These are phyloP conservation scores for Microthlaspi erraticum DNA, from an alignment of 345 rosid genomes.

Conservation along the genomic window DNA sequence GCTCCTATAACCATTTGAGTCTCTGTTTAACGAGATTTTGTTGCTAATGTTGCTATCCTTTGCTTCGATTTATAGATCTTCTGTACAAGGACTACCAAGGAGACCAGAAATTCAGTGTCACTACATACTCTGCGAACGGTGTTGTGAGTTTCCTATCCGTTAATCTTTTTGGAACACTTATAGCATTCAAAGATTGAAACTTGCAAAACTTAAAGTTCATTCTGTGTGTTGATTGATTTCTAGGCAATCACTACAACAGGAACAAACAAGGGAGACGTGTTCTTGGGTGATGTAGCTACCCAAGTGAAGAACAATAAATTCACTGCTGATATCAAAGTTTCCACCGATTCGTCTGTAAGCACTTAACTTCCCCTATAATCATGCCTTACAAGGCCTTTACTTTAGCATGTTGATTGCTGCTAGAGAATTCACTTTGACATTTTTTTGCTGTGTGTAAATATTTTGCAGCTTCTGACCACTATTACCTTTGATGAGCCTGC, in stretches of 20 bases:
- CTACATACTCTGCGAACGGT: constrained; percentile 82
- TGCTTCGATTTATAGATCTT: constrained; percentile 57
- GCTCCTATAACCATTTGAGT: background rate
- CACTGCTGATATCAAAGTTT: constrained; percentile 89
- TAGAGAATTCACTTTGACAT: background rate
- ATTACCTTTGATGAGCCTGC: constrained; percentile 86
- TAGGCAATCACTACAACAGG: constrained; percentile 84
- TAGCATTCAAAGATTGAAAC: background rate
- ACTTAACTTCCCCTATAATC: background rate
- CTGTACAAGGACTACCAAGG: constrained; percentile 90
- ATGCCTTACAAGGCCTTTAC: background rate
- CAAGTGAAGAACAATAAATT: constrained; percentile 90
- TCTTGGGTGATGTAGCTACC: constrained; percentile 81
- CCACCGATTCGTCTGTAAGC: constrained; percentile 80
- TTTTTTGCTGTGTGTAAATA: background rate
- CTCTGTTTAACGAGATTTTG: background rate
- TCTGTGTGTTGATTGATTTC: constrained; percentile 5
- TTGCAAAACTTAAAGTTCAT: background rate
- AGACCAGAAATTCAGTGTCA: constrained; percentile 87
- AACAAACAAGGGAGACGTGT: constrained; percentile 73
- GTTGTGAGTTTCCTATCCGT: constrained; percentile 64
- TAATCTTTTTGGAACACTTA: too few species aligned
- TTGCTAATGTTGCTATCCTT: constrained; percentile 16
- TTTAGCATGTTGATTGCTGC: background rate
- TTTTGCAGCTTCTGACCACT: constrained; percentile 74